Base-by-base conservation (phyloP, 345 rosid genomes). In the Mercurialis annua region DNA sequence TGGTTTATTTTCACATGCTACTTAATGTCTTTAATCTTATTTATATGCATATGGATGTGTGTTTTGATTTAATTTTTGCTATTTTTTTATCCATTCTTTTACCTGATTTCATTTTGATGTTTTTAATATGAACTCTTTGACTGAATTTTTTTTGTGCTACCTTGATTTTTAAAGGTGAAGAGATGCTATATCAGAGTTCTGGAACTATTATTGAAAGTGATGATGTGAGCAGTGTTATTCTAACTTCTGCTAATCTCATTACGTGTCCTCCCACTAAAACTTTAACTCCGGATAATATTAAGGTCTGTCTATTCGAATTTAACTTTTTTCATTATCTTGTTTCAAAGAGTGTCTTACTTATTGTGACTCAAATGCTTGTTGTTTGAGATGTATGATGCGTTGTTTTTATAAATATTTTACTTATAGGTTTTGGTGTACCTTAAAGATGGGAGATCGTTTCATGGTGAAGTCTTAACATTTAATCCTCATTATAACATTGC, bases 141-240 rank as follows among this genome's bases (percentile, higher is more conserved):
- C 18, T 46, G 5, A 2, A 1, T 8, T 15, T 46, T 47, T 6
- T 18, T 47, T 47, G 6, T 47, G 17, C 30, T 14, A 12, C 9
- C 8, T 40, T 14, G n/a, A n/a, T n/a, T 40, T 40, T 14, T 9
- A 40, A 36, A 56, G 60, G 40, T 0, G 30, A 29, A 10, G 36
- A 55, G 4, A 20, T 29, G 38, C 12, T 30, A 16, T 56, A 29
- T 56, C 40, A 56, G 12, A 8, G 60, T 29, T 56, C 36, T 15
- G 38, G 40, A 12, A 27, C 38, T 56, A 30, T 56, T 31, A 30
- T 56, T 11, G 60, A 56, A 30, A 26, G 60, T 56, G 60, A 56
- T 30, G n/a, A 30, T 30, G 9, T 12, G 2, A 17, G 20, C 17
- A 10, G 60, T 56, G 15, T 47, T 26, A 27, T 30, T 12, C 7